Evolutionary conservation across 2,329 filamentous ascomycete species (phyloP), one percentile per base, ranked within the genome.

Genomic region (Neofusicoccum kwambonambiense): DNA sequence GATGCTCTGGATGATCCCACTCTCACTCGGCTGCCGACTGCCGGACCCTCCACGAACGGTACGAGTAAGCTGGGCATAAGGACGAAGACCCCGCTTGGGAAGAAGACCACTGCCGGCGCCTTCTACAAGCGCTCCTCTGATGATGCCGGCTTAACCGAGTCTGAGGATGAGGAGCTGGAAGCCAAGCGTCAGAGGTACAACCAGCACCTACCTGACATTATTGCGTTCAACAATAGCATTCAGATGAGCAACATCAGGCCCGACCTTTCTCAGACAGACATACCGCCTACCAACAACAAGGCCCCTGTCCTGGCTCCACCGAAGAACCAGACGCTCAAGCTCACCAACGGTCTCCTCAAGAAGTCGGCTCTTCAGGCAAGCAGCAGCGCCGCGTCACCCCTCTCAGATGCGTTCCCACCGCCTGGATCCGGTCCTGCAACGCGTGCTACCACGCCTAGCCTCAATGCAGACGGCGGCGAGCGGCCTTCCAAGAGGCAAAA

Each of bases 391-490:
- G 44, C 52, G 27, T 64, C 62, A 34, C 62, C 62, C 13, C 52
- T 64, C 35, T 58, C 51, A 50, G 62, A 64, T 4, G 34, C 34
- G 42, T 58, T 58, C 44, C 62, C 62, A 35, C 62, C 62, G 27
- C 41, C 45, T 54, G 51, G 62, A 50, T 64, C 62, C 35, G 62
- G 51, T 41, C 44, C 62, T 12, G 62, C 44, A 34, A 58, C 62
- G 51, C 62, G 62, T 57, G 51, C 62, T 27, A 64, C 51, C 62
- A 64, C 62, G 62, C 62, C 62, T 58, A 57, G 49, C n/a, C 62
- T 64, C 41, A 64, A 49, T n/a, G 42, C 52, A 54, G 62, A 64
- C 42, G 61, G 61, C 50, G 44, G 37, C 42, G 62, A 60, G 31
- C 37, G 64, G n/a, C 64, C 64, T 4, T 44, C 56, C 13, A 65